Evolutionary conservation across 192 early-diverging fungal genomes (phyloP), one percentile per base, ranked within the genome.

Genomic region (Podila epicladia): DNA sequence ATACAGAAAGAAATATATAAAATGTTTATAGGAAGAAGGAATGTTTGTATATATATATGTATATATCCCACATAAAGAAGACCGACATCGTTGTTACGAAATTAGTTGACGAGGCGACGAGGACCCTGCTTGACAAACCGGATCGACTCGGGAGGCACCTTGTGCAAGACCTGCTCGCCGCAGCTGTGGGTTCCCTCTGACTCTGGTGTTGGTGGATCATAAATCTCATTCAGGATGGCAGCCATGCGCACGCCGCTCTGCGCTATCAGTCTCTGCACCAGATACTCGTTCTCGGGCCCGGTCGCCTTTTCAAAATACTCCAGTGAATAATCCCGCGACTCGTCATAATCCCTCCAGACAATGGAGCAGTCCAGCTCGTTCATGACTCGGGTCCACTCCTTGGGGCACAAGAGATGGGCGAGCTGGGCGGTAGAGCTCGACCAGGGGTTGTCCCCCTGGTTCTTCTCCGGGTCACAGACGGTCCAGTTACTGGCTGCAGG

Each of bases 241-340:
- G 85, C 85, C 70, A 86, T 86, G 15, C 85, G 71, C 48, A 82
- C 58, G 24, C 85, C 85, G 51, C 78, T 69, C 79, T 84, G 82
- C 26, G 83, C 71, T 45, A 86, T 76, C 57, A 86, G 62, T 24
- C 62, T 84, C 48, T 86, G 83, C 0, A 83, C 67, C 38, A 86
- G n/a, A 57, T 24, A 69, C 12, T 48, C 53, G n/a, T 61, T 63
- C 31, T 57, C 37, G 28, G 64, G 65, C 19, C 77, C 71, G 0
- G 72, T 73, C 19, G 73, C 75, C 6, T 35, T 62, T 15, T 82
- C 70, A 73, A 82, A 86, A 58, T 82, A 86, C 6, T 74, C 77
- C 0, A 49, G 24, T n/a, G 77, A 80, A 57, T 80, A 80, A 26
- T 80, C 77, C 2, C 48, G 37, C 2, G 13, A 19, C 8, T 69